phyloP scores from a whole-genome alignment of 192 early-diverging fungal species.

The Dissophora ornata region DNA sequence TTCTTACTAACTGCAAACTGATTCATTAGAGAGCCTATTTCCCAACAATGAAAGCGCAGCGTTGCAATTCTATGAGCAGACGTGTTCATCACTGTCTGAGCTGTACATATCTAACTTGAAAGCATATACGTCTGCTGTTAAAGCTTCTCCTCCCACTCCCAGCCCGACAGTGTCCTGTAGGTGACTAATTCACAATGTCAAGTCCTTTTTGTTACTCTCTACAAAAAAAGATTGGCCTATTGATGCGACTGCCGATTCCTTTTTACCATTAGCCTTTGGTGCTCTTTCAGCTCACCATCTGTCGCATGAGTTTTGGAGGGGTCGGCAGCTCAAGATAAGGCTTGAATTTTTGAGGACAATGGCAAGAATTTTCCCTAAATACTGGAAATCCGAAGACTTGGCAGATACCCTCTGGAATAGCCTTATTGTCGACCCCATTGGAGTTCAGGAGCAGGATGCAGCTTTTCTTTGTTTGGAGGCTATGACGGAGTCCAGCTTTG shows the following conservation, averaged over 20 bases:
- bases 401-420: constrained; percentile 59
- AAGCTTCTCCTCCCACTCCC: constrained; percentile 24
- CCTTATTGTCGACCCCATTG: constrained; percentile 57
- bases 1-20: background rate
- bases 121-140: constrained; percentile 25
- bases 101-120: constrained; percentile 32
- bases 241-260: background rate
- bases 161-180: constrained; percentile 40
- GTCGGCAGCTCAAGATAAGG: constrained; percentile 30
- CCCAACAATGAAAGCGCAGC: constrained; percentile 8
- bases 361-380: constrained; percentile 35
- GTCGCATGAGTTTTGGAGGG: constrained; percentile 29
- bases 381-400: constrained; percentile 49
- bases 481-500: constrained; percentile 50
- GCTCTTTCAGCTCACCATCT: constrained; percentile 11
- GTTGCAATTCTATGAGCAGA: constrained; percentile 24
- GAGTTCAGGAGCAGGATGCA: constrained; percentile 55
- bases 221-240: too few species aligned
- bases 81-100: constrained; percentile 21
- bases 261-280: constrained; percentile 25
- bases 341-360: constrained; percentile 53
- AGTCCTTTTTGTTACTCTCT: too few species aligned
- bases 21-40: constrained; percentile 16
- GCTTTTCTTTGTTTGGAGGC: constrained; percentile 55
- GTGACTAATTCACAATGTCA: too few species aligned